phyloP scores from a whole-genome alignment of 331 rosid species.

The Dryas integrifolia region DNA sequence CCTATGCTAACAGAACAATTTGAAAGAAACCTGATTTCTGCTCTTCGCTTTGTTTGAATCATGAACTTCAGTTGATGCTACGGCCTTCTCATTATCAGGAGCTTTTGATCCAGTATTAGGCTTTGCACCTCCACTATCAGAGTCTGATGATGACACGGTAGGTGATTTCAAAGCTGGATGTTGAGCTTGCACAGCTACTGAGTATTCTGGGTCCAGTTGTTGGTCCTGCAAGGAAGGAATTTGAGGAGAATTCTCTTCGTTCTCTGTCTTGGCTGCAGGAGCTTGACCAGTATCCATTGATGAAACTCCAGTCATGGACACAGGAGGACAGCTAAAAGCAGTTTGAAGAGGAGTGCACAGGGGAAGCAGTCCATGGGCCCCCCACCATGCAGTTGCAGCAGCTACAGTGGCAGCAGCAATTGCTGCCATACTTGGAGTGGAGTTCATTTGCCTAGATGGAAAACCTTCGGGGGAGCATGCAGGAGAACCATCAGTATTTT shows the following conservation, averaged over 20 bases:
- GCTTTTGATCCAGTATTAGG: slow-evolving; percentile 42
- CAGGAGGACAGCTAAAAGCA: slow-evolving; percentile 50
- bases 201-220: slow-evolving; percentile 41
- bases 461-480: slow-evolving; percentile 50
- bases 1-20: background rate
- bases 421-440: slow-evolving; percentile 72
- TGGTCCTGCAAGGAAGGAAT: slow-evolving; percentile 51
- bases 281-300: slow-evolving; percentile 47
- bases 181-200: slow-evolving; percentile 55
- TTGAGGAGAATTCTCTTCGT: slow-evolving; percentile 44
- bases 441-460: slow-evolving; percentile 49
- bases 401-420: slow-evolving; percentile 86
- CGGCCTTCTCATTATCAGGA: slow-evolving; percentile 45
- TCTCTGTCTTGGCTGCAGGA: slow-evolving; percentile 38
- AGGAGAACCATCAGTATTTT: slow-evolving; percentile 48
- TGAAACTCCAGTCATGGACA: slow-evolving; percentile 41
- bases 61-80: slow-evolving; percentile 47
- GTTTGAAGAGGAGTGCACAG: slow-evolving; percentile 72
- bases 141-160: slow-evolving; percentile 43
- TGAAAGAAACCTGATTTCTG: background rate
- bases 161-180: slow-evolving; percentile 56
- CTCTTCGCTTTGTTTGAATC: slow-evolving; percentile 34
- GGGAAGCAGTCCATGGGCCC: slow-evolving; percentile 90
- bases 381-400: slow-evolving; percentile 99
- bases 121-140: slow-evolving; percentile 59